Percentiles rank a stretch among this genome's conserved stretches.
phyloP scores from a whole-genome alignment of 352 stramenopile species.

The Aphanomyces stellatus region DNA sequence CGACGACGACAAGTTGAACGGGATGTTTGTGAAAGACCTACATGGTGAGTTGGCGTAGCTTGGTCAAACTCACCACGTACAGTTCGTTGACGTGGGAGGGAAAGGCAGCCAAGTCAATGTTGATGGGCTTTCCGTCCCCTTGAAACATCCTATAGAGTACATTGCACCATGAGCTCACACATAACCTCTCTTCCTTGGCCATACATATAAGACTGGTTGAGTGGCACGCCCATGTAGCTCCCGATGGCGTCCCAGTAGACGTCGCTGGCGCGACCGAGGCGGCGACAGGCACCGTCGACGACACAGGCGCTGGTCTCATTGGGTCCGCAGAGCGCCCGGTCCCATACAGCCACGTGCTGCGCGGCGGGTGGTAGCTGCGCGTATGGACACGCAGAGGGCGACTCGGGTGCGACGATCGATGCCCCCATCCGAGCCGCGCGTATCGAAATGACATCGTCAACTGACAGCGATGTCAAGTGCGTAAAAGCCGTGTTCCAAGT shows the following conservation, averaged over 20 bases:
- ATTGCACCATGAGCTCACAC: background rate
- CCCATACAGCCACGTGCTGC: no score
- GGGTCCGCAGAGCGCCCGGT: no score
- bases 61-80: background rate
- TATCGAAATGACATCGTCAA: no score
- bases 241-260: background rate
- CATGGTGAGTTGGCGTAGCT: background rate
- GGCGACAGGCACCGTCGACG: no score
- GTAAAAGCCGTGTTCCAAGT: no score
- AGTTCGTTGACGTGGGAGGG: background rate
- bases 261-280: no score
- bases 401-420: no score
- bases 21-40: background rate
- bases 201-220: background rate
- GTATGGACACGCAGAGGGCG: no score
- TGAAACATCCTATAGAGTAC: background rate
- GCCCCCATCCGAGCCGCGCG: no score
- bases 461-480: no score
- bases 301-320: no score
- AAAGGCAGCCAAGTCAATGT: background rate
- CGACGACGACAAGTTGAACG: background rate
- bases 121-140: background rate
- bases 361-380: no score
- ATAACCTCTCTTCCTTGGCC: background rate
- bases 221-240: background rate